These are phyloP conservation scores for Tripterygium wilfordii DNA, from an alignment of 177 flowering plant species.

Conservation along the genomic window DNA sequence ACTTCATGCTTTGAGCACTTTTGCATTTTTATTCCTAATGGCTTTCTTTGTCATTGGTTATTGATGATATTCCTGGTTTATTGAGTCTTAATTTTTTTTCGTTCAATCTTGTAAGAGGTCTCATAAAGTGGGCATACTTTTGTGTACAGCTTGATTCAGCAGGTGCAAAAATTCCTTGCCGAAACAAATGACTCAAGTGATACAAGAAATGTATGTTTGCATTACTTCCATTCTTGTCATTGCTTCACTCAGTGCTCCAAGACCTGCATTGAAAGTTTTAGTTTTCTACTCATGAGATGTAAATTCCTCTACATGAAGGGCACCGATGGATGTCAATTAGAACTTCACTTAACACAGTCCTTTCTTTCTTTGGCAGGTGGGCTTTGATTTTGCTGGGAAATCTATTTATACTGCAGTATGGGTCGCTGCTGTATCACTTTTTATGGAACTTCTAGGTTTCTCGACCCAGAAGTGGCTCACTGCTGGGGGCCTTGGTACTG, in stretches of 20 bases:
- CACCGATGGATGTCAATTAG: too few species aligned
- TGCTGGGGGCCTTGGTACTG: constrained; percentile 99
- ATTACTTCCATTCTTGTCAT: too few species aligned
- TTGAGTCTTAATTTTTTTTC: background rate
- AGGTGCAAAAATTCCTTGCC: constrained; percentile 64
- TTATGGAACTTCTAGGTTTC: constrained; percentile 96
- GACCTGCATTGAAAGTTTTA: background rate
- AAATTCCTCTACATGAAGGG: too few species aligned
- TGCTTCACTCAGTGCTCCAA: background rate
- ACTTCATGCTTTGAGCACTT: too few species aligned
- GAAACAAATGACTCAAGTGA: constrained; percentile 61
- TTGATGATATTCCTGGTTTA: background rate
- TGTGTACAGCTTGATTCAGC: constrained; percentile 76
- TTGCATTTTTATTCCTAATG: too few species aligned
- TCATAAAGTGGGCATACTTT: background rate
- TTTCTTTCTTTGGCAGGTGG: constrained; percentile 58
- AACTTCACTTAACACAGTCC: too few species aligned
- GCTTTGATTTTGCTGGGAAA: constrained; percentile 87
- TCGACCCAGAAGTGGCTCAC: constrained; percentile 97
- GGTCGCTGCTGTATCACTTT: constrained; percentile 93
- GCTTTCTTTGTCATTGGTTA: background rate
- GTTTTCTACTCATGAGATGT: background rate
- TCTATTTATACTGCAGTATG: constrained; percentile 84
- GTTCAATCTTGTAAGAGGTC: background rate
- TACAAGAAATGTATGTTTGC: constrained; percentile 71